Evolutionary conservation across 257 asterid species (phyloP).

Genomic region (Scutellaria galericulata): DNA sequence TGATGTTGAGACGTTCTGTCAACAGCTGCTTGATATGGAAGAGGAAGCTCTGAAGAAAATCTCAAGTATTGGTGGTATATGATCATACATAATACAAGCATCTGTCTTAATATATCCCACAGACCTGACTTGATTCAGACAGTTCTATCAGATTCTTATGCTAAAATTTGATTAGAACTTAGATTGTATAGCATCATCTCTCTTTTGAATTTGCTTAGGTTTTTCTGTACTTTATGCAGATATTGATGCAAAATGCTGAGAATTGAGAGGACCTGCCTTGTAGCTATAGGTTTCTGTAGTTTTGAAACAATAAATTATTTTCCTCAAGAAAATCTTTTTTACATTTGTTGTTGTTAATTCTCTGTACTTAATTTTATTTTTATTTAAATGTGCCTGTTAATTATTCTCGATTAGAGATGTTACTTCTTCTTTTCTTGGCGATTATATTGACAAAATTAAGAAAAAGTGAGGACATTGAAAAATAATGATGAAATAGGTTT

Average conservation of each 20-base stretch:
- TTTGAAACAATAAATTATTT: background rate
- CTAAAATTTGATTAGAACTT: background rate
- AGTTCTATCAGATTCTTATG: background rate
- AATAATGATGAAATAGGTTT: too few relatives aligned
- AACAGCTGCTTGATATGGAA: conserved; percentile 78
- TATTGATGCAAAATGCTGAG: too few relatives aligned
- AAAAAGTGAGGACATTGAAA: too few relatives aligned
- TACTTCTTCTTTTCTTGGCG: too few relatives aligned
- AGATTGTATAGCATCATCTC: background rate
- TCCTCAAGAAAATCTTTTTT: too few relatives aligned
- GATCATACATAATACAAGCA: conserved; percentile 43
- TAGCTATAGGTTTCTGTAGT: background rate
- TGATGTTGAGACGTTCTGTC: conserved; percentile 66
- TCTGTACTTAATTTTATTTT: too few relatives aligned
- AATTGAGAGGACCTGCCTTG: background rate
- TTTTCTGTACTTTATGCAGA: background rate
- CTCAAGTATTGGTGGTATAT: conserved; percentile 65
- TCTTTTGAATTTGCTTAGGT: conserved; percentile 1
- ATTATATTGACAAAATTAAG: too few relatives aligned
- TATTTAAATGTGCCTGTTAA: too few relatives aligned
- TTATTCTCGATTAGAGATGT: too few relatives aligned
- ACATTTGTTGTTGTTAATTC: too few relatives aligned
- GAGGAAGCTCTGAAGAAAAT: conserved; percentile 73
- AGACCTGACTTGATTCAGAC: too few relatives aligned
- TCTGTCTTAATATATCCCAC: too few relatives aligned